Base-by-base conservation (phyloP, 1,139 yeast genomes). In the Wickerhamomyces sp. region DNA sequence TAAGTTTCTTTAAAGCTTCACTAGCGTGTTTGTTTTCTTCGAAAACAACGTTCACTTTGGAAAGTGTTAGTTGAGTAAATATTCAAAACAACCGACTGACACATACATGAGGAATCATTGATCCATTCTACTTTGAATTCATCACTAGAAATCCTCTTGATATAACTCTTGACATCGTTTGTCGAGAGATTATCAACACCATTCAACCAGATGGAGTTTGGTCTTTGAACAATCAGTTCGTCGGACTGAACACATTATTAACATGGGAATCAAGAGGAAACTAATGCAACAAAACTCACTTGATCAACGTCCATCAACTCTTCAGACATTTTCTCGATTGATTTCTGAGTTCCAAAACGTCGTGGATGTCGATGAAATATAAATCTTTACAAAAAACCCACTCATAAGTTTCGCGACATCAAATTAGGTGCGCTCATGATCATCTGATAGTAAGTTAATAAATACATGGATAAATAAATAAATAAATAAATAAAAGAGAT, bases 101-200 rank as follows among this genome's bases (percentile, higher is more conserved):
- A 46, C 55, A 34, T 29, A 52, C 55, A 23, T 4, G 49, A 41
- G 2, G 46, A 27, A 30, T 58, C 61, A 41, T 58, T 55, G n/a
- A 58, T 52, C 61, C 61, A 58, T 37, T 58, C 60, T n/a, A 57
- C 37, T 26, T 50, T 56, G 42, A 54, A 55, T 11, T 43, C 42
- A 15, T 45, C 44, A 3, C 52, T 53, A 3, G 53, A 41, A 35
- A 39, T 45, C n/a, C 36, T 44, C 13, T 50, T 50, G 14, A 55
- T 26, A 34, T 58, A 58, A 6, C 32, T 30, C 30, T 52, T 55
- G n/a, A 58, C 39, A 10, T 53, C 52, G 4, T 47, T 34, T 10
- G 59, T 54, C n/a, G 61, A 57, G 26, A 57, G 49, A 32, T 54
- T 51, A 45, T 58, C 61, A 13, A 58, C 60, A 13, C 61, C 61